Conservation (phyloP, 2,329 filamentous ascomycete genomes). For the Microsporum ferrugineum region DNA sequence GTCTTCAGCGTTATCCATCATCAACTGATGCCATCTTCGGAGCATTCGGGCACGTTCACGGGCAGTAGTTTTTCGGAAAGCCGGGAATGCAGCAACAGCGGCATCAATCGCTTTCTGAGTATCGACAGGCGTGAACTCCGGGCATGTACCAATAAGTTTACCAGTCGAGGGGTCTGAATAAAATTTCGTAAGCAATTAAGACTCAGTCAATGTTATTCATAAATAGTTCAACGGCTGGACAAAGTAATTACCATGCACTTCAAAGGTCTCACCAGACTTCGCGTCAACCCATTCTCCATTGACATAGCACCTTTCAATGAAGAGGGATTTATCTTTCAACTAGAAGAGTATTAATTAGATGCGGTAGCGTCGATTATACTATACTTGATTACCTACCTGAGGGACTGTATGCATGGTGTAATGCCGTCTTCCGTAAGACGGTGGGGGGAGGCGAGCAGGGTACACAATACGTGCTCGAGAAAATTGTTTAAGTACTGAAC, state of each 20-base stretch:
- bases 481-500: constrained; percentile 27
- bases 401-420: constrained; percentile 35
- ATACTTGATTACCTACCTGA: constrained; percentile 21
- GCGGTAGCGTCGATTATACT: constrained; percentile 4
- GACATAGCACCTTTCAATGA: constrained; percentile 76
- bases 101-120: constrained; percentile 70
- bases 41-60: constrained; percentile 52
- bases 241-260: constrained; percentile 53
- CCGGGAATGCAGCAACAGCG: constrained; percentile 58
- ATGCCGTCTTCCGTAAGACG: constrained; percentile 25
- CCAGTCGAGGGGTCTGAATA: constrained; percentile 66
- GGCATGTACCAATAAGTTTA: constrained; percentile 66
- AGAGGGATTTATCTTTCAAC: constrained; percentile 67
- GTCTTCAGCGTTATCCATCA: constrained; percentile 55
- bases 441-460: constrained; percentile 25
- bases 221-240: neutral
- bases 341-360: constrained; percentile 24
- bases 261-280: constrained; percentile 80
- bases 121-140: constrained; percentile 68
- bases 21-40: constrained; percentile 56
- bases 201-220: neutral
- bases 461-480: constrained; percentile 26
- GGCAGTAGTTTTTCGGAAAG: constrained; percentile 50
- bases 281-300: constrained; percentile 88
- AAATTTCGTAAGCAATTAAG: neutral